Evolutionary conservation across 1,139 yeast genomes (phyloP), one percentile per base, ranked within the genome.

Genomic region (Groenewaldozyma sp.): DNA sequence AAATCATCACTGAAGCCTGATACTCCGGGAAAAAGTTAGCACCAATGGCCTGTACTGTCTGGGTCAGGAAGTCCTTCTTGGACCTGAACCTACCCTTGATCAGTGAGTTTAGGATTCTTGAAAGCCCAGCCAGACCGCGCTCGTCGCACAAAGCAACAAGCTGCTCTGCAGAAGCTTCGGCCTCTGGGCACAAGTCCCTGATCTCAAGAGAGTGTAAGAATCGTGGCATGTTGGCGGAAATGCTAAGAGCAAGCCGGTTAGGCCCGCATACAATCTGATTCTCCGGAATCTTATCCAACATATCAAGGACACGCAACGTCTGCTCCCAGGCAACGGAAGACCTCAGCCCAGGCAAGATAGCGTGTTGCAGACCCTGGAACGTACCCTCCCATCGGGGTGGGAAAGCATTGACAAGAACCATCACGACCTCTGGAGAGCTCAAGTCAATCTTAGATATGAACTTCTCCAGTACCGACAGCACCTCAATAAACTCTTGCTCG

Each of bases 311-410:
- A 45, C 73, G 74, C 52, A 86, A 66, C 1, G 95, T 74, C 10
- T 83, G 78, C 13, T 83, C 94, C 68, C 82, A 82, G 0, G 95
- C 75, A 35, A 76, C 73, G 1, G 88, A 68, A 0, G 96, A 87
- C 39, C 95, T 66, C 45, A 91, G 65, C 0, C 99, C 99, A 35
- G 76, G 76, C 70, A 84, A 66, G 0, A 88, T 76, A 24, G 81
- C 71, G 39, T 74, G 78, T 51, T 87, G 95, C 9, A 93, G 64
- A 0, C 98, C 98, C 53, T 81, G 91, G 58, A 88, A 91, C 41
- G 78, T 73, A 1, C 96, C 95, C 54, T 86, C 95, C 98, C 98
- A 93, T 48, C 83, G 82, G 0, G 94, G 80, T 0, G 99, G 99
- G 57, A 88, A 91, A 0, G 93, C 82, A 0, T 93, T 74, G 17